These are phyloP conservation scores for Candida tetrigidarum DNA, from an alignment of 1,139 yeast genomes.

Conservation along the genomic window DNA sequence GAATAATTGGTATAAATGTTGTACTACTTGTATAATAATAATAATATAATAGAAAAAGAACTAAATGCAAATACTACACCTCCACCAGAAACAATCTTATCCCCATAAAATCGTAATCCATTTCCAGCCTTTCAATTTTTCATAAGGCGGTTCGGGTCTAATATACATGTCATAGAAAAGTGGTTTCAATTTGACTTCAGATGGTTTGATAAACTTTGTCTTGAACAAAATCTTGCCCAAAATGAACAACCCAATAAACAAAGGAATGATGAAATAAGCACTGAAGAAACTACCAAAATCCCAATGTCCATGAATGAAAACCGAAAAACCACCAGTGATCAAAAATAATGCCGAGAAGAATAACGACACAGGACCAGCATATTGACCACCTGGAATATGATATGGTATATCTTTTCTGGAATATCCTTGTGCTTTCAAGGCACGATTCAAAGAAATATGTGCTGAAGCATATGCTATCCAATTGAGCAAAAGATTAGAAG, in stretches of 20 bases:
- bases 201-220: constrained; percentile 29
- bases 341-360: constrained; percentile 34
- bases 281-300: constrained; percentile 37
- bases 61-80: too few species aligned
- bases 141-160: constrained; percentile 40
- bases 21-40: too few species aligned
- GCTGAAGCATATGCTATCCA: constrained; percentile 35
- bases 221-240: constrained; percentile 33
- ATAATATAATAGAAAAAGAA: too few species aligned
- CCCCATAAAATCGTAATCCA: constrained; percentile 29
- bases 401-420: constrained; percentile 40
- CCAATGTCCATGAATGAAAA: constrained; percentile 40
- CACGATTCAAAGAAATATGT: constrained; percentile 37
- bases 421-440: constrained; percentile 41
- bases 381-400: constrained; percentile 26
- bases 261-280: constrained; percentile 42
- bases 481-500: constrained; percentile 26
- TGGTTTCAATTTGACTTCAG: constrained; percentile 35
- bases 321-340: constrained; percentile 44
- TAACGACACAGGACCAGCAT: constrained; percentile 41
- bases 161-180: constrained; percentile 38
- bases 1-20: too few species aligned
- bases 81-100: constrained; percentile 13
- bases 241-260: constrained; percentile 26
- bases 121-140: constrained; percentile 30